Evolutionary conservation across 306 rosid species (phyloP).

Genomic region (Citrullus amarus): DNA sequence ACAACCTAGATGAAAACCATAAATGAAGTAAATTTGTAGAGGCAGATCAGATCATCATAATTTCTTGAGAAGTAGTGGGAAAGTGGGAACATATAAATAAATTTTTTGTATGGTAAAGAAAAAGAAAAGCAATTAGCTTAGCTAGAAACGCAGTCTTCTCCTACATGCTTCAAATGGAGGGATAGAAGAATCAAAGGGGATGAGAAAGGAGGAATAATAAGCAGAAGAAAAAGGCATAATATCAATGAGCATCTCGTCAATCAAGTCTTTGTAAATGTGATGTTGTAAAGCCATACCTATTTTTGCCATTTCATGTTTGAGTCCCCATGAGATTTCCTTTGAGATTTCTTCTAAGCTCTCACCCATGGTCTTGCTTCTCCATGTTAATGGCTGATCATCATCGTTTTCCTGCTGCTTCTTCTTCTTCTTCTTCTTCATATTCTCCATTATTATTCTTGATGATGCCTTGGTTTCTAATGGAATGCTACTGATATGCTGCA

Average conservation of each 20-base stretch:
- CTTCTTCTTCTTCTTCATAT: background rate
- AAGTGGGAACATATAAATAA: background rate
- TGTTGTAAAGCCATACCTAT: slow-evolving; percentile 77
- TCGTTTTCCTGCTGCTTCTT: background rate
- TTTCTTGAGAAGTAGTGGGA: background rate
- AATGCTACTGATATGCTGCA: background rate
- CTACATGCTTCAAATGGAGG: slow-evolving; percentile 73
- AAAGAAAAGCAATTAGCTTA: background rate
- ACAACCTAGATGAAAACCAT: background rate
- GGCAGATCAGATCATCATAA: background rate
- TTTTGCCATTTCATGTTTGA: slow-evolving; percentile 58
- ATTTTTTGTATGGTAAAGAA: background rate
- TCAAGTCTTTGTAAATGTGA: slow-evolving; percentile 56
- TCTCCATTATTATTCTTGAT: background rate
- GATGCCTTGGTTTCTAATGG: background rate
- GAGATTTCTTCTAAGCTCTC: slow-evolving; percentile 59
- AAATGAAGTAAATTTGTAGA: background rate
- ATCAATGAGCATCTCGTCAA: slow-evolving; percentile 52
- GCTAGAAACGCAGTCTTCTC: slow-evolving; percentile 64
- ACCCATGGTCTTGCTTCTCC: slow-evolving; percentile 32
- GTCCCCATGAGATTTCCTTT: slow-evolving; percentile 65
- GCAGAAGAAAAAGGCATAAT: slow-evolving; percentile 17
- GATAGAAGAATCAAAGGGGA: slow-evolving; percentile 21
- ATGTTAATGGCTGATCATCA: slow-evolving; percentile 8
- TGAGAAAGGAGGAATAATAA: slow-evolving; percentile 22